These are phyloP conservation scores for Abrus pulchellus DNA, from an alignment of 306 rosid genomes.

Conservation along the genomic window DNA sequence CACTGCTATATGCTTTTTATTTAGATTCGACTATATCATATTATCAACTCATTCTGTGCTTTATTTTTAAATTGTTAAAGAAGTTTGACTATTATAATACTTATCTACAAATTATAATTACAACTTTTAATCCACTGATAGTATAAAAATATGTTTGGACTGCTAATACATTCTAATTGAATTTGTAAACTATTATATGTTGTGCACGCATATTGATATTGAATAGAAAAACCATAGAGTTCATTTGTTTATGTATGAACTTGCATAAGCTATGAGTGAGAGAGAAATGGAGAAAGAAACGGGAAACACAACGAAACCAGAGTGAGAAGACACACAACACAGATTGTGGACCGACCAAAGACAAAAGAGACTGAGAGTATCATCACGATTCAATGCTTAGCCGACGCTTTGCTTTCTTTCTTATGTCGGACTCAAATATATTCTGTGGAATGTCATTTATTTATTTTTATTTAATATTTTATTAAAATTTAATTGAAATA, in stretches of 20 bases:
- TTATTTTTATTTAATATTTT: too few relatives aligned
- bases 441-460: neutral
- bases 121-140: too few relatives aligned
- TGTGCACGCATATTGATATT: neutral
- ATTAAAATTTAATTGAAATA: too few relatives aligned
- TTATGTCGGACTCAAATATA: neutral
- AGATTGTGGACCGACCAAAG: conserved; percentile 94
- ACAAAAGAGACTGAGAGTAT: conserved; percentile 74
- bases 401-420: conserved; percentile 43
- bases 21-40: neutral
- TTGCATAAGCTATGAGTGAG: neutral
- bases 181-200: neutral
- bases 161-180: too few relatives aligned
- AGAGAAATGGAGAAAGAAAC: conserved; percentile 41
- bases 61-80: neutral
- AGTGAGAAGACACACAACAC: conserved; percentile 70
- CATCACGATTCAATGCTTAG: conserved; percentile 72
- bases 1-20: neutral
- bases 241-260: too few relatives aligned
- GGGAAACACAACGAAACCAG: conserved; percentile 70
- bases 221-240: too few relatives aligned
- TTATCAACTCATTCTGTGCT: neutral
- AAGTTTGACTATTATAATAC: neutral
- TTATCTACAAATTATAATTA: neutral
- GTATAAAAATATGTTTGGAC: too few relatives aligned